Conservation (phyloP, 345 rosid species). For the Lenwebbia sp. region DNA sequence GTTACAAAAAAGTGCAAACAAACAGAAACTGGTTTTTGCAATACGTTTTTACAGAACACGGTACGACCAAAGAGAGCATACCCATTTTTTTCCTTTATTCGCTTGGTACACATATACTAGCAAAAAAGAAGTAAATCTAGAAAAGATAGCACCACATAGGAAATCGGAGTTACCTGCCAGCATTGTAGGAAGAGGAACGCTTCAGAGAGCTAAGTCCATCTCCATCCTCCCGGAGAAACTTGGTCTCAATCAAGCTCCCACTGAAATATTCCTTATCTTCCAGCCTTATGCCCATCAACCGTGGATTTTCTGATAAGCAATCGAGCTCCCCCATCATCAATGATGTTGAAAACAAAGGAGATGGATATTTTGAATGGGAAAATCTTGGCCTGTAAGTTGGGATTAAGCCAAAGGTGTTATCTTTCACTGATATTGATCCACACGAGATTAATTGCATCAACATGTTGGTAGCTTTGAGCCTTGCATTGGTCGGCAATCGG, state of each 20-base stretch:
- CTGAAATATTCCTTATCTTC: slow-evolving; percentile 94
- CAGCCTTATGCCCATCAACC: slow-evolving; percentile 50
- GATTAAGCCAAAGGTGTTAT: slow-evolving; percentile 72
- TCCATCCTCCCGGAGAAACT: slow-evolving; percentile 38
- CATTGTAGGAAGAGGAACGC: slow-evolving; percentile 94
- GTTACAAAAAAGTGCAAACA: background rate
- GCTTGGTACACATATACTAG: background rate
- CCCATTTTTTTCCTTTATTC: background rate
- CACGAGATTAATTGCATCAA: slow-evolving; percentile 92
- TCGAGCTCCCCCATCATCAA: slow-evolving; percentile 76
- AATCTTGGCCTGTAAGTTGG: slow-evolving; percentile 74
- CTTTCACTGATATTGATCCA: slow-evolving; percentile 92
- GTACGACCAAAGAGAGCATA: background rate
- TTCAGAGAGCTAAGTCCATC: slow-evolving; percentile 46
- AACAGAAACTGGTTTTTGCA: background rate
- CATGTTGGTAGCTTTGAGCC: slow-evolving; percentile 67
- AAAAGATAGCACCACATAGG: background rate
- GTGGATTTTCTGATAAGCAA: slow-evolving; percentile 70
- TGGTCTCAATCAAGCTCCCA: slow-evolving; percentile 82
- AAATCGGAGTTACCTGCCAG: slow-evolving; percentile 53
- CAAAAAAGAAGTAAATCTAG: background rate
- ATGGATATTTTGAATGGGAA: slow-evolving; percentile 51
- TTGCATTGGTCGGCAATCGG: slow-evolving; percentile 46
- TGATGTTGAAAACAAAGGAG: slow-evolving; percentile 66
- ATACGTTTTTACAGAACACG: background rate